Evolutionary conservation across 768 basidiomycete species (phyloP).

Genomic region (Gautieria morchelliformis): DNA sequence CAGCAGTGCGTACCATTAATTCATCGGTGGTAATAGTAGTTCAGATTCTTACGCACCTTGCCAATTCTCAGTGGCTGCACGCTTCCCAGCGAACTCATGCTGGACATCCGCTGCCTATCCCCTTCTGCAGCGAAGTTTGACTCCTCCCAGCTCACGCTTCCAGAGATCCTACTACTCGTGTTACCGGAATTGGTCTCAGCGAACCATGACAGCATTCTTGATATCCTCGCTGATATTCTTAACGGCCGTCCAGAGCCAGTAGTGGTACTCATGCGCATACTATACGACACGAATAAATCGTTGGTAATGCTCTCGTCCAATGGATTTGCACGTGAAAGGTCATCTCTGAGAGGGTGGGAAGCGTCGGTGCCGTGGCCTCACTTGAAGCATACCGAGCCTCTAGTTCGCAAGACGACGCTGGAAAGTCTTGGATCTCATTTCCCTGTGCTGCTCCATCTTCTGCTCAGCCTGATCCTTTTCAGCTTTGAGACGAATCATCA

Average conservation of each 20-base stretch:
- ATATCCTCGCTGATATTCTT: background rate
- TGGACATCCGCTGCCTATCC: background rate
- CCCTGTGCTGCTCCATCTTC: background rate
- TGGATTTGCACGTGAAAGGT: background rate
- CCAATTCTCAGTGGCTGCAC: background rate
- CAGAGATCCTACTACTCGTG: background rate
- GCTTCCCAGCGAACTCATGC: background rate
- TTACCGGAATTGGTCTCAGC: background rate
- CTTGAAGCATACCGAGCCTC: background rate
- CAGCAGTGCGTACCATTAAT: too few species aligned
- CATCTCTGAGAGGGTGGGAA: background rate
- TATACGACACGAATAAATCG: background rate
- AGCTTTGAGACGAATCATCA: background rate
- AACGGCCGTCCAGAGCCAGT: background rate
- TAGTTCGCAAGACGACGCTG: background rate
- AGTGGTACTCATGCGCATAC: background rate
- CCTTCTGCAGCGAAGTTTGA: too few species aligned
- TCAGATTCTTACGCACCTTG: too few species aligned
- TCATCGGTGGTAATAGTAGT: too few species aligned
- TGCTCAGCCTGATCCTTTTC: background rate
- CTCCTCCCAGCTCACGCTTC: too few species aligned
- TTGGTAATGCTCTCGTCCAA: background rate
- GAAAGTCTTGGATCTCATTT: background rate
- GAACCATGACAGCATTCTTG: conserved; percentile 1
- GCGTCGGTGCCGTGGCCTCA: background rate